Conservation (phyloP, 306 rosid genomes). For the Cucurbita ficifolia region DNA sequence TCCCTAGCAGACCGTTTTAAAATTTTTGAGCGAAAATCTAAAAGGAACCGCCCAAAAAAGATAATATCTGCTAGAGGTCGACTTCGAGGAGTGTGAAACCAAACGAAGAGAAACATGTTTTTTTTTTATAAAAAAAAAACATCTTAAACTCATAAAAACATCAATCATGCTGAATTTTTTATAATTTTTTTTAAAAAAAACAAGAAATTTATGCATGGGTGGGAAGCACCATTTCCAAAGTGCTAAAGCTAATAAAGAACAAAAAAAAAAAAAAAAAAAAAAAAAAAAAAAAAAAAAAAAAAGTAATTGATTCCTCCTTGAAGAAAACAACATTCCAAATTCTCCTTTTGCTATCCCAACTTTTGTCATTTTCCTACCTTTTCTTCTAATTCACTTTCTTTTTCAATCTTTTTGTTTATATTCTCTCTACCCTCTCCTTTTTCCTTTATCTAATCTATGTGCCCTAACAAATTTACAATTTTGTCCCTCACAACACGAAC, state of each 20-base stretch:
- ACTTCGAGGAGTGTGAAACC: background rate
- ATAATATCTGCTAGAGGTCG: too few relatives aligned
- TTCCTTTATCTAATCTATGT: background rate
- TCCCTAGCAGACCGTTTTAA: too few relatives aligned
- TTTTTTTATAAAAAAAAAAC: too few relatives aligned
- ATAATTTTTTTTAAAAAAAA: background rate
- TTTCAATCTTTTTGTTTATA: background rate
- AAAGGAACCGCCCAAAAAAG: too few relatives aligned
- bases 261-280: background rate
- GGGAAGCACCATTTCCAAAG: slow-evolving; percentile 1
- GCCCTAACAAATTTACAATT: background rate
- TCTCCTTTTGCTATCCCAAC: background rate
- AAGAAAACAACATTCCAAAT: background rate
- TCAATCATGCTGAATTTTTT: background rate
- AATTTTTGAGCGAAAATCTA: too few relatives aligned
- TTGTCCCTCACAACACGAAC: background rate
- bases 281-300: background rate
- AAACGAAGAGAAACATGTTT: background rate
- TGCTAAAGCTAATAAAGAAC: background rate
- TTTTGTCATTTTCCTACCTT: background rate
- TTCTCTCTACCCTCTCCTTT: background rate
- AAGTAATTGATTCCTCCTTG: background rate
- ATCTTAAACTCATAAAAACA: background rate
- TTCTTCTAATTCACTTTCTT: slow-evolving; percentile 1
- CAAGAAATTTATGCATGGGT: background rate